Evolutionary conservation across 768 basidiomycete species (phyloP).

Genomic region (Arthromyces matolae): DNA sequence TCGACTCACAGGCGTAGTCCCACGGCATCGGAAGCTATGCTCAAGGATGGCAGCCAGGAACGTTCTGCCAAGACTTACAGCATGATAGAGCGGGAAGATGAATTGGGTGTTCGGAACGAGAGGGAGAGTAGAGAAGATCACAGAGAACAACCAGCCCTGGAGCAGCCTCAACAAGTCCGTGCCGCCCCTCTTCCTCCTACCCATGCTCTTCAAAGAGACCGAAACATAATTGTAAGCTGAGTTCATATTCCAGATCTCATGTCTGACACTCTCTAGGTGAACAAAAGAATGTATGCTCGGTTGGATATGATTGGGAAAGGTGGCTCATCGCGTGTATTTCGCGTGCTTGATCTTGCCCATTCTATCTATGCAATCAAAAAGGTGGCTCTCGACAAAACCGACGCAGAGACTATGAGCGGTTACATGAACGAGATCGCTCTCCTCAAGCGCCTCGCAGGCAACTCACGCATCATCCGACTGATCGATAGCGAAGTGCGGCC

Average conservation of each 20-base stretch:
- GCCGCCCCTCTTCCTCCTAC: constrained; percentile 34
- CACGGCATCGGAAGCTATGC: constrained; percentile 52
- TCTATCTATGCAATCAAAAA: constrained; percentile 90
- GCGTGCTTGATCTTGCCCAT: constrained; percentile 72
- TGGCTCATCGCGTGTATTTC: constrained; percentile 93
- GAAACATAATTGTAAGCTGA: constrained; percentile 38
- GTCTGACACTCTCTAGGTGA: constrained; percentile 47
- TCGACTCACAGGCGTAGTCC: constrained; percentile 63
- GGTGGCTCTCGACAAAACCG: constrained; percentile 85
- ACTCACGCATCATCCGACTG: constrained; percentile 86
- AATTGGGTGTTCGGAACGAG: constrained; percentile 28
- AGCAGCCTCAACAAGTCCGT: constrained; percentile 28
- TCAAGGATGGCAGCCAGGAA: constrained; percentile 5
- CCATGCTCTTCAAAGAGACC: constrained; percentile 32
- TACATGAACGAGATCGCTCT: constrained; percentile 97
- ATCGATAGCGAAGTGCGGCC: constrained; percentile 87
- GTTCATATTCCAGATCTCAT: constrained; percentile 2
- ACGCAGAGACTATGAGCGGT: constrained; percentile 82
- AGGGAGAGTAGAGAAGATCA: constrained; percentile 33
- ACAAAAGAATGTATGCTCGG: constrained; percentile 79
- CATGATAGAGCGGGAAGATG: constrained; percentile 34
- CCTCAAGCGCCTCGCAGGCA: constrained; percentile 90
- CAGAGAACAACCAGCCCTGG: constrained; percentile 28
- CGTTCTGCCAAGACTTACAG: constrained; percentile 33
- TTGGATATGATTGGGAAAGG: constrained; percentile 91